Evolutionary conservation across 2,329 filamentous ascomycete species (phyloP).

Genomic region (Metarhizium album): DNA sequence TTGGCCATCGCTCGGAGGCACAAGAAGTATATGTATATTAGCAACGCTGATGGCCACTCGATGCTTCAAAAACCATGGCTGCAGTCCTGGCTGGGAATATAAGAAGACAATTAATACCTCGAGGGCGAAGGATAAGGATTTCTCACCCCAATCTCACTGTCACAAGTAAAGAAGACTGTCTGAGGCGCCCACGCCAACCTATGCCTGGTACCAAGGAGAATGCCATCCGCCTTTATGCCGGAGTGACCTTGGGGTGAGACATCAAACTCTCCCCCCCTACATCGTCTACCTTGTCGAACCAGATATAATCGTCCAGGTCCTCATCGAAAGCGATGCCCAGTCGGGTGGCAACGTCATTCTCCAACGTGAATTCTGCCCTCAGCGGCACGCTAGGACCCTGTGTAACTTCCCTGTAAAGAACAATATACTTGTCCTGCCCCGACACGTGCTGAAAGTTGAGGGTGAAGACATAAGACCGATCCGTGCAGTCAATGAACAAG

Average conservation of each 20-base stretch:
- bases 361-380: conserved; percentile 11
- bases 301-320: conserved; percentile 10
- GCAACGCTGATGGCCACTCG: too few species aligned
- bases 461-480: conserved; percentile 18
- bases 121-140: too few species aligned
- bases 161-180: too few species aligned
- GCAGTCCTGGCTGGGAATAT: too few species aligned
- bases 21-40: too few species aligned
- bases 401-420: conserved; percentile 9
- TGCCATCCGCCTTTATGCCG: neutral
- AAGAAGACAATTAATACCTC: too few species aligned
- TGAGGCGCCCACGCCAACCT: too few species aligned
- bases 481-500: conserved; percentile 16
- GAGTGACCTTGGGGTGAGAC: neutral
- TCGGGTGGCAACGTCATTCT: conserved; percentile 3
- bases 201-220: neutral
- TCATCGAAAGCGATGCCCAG: conserved; percentile 14
- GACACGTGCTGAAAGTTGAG: conserved; percentile 11
- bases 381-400: conserved; percentile 5
- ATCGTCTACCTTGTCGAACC: conserved; percentile 9
- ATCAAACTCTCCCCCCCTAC: neutral
- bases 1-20: too few species aligned
- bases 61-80: too few species aligned
- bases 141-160: too few species aligned
- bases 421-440: conserved; percentile 11